A percentile compares a stretch with the other conserved stretches of the same genome.
Evolutionary conservation across 2,329 filamentous ascomycete species (phyloP).

Genomic region (Pyrenophora teres): DNA sequence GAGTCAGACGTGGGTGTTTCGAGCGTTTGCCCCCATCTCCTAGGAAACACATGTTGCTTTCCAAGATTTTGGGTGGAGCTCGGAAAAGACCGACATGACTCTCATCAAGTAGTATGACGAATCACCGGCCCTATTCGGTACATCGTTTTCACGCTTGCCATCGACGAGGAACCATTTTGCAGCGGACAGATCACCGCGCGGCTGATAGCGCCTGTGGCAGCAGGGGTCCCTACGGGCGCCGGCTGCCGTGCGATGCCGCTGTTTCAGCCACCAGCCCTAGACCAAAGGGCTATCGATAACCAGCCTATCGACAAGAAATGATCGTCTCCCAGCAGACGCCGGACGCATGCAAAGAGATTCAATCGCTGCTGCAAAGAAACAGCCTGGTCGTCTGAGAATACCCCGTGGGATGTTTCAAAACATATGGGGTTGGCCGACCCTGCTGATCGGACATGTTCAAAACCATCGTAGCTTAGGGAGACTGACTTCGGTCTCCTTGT

Average conservation of each 20-base stretch:
- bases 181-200: slow-evolving; percentile 16
- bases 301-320: slow-evolving; percentile 12
- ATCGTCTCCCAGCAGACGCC: slow-evolving; percentile 17
- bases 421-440: neutral
- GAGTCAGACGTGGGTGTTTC: neutral
- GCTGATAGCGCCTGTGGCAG: slow-evolving; percentile 4
- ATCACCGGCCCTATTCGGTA: slow-evolving; percentile 13
- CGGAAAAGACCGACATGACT: slow-evolving; percentile 10
- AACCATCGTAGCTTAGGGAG: neutral
- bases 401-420: slow-evolving; percentile 9
- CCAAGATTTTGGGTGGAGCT: slow-evolving; percentile 5
- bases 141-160: slow-evolving; percentile 14
- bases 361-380: slow-evolving; percentile 4
- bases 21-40: neutral
- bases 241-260: slow-evolving; percentile 18
- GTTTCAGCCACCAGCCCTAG: slow-evolving; percentile 24
- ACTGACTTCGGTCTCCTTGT: neutral
- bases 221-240: slow-evolving; percentile 13
- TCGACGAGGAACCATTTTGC: slow-evolving; percentile 5
- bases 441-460: neutral
- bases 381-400: slow-evolving; percentile 2
- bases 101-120: slow-evolving; percentile 11
- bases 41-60: neutral
- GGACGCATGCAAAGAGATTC: slow-evolving; percentile 2
- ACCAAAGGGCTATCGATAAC: slow-evolving; percentile 22